Base-by-base conservation (phyloP, 805 yeast genomes). In the Millerozyma acaciae region DNA sequence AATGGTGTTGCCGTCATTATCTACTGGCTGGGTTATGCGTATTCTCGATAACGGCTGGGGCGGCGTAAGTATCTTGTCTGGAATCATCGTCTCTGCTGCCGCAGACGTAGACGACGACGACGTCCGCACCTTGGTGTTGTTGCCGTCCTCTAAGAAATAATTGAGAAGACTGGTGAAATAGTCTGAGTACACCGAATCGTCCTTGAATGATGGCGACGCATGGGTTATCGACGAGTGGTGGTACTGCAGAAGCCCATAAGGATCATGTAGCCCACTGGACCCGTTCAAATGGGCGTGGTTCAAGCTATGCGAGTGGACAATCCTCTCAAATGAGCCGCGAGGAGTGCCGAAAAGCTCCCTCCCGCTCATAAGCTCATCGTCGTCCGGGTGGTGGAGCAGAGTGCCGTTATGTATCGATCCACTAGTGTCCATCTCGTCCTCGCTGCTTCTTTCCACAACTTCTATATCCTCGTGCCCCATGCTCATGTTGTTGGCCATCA, bases 1-100 rank as follows among this genome's bases (percentile, higher is more conserved):
- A 0, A 96, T 87, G 0, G 96, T 83, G 52, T 93, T 93, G 1
- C 97, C 97, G 37, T 82, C 77, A 46, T 85, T 94, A 58, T 94
- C 99, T 28, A 94, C 84, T 1, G 96, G 80, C 21, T 87, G 85
- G 50, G 87, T 93, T 32, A 89, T 68, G 38, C 77, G 73, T 22
- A 85, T 76, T 45, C 76, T 75, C n/a, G 51, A 42, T 2, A 62
- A 37, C 6, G 73, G 71, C 22, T 65, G 60, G 1, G 90, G 89
- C 5, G 84, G 83, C 32, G 66, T 59, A 19, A 66, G 53, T 17
- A 79, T 50, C 33, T 72, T 62, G 16, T 63, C 43, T 1, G 70
- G 70, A 5, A 62, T 51, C 1, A 35, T 35, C 3, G 37, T 35
- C 8, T 28, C 32, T 8, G n/a, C 25, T 15, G 10, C 16, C n/a